Base-by-base conservation (phyloP, 805 yeast genomes). In the Lipomyces sp. region DNA sequence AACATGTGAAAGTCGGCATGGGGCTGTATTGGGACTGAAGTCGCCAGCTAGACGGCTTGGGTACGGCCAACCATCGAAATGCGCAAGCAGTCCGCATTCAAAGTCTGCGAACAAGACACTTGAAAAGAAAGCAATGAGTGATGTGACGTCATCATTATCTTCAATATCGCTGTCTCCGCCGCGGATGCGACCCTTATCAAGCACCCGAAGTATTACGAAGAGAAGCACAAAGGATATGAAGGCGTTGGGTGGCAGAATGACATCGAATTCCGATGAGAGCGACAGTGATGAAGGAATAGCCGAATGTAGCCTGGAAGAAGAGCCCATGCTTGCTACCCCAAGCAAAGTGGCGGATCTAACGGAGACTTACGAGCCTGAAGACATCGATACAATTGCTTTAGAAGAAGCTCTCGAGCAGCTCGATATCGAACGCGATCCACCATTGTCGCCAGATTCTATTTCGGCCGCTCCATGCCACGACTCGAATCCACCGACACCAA, bases 21-120 rank as follows among this genome's bases (percentile, higher is more conserved):
- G 42, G 13, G 10, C n/a, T n/a, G 42, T 42, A 29, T 35, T 55
- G 10, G 67, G 67, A n/a, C 37, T 67, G 15, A 67, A 62, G 53
- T 67, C 70, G 24, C 70, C 70, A 3, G 69, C 70, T 45, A 55
- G 66, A 18, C 64, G 69, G 5, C 45, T 64, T 4, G 45, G 55
- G n/a, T 4, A 42, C 13, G 60, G 42, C 13, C 18, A 37, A 18
- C 18, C 11, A 42, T 51, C 64, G 48, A 64, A 58, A 24, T 48
- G 54, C 33, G n/a, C 29, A 30, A 57, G 56, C 33, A n/a, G 54
- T 33, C 33, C 50, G 29, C 18, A 15, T 24, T 10, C 24, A 24
- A 51, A 13, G 34, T 24, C 33, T 6, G 29, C 10, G 15, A 51
- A 29, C 29, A 33, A n/a, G 59, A 24, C 42, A 7, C 35, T 15